These are phyloP conservation scores for Aspergillus ruber DNA, from an alignment of 2,329 filamentous ascomycete species.

Conservation along the genomic window DNA sequence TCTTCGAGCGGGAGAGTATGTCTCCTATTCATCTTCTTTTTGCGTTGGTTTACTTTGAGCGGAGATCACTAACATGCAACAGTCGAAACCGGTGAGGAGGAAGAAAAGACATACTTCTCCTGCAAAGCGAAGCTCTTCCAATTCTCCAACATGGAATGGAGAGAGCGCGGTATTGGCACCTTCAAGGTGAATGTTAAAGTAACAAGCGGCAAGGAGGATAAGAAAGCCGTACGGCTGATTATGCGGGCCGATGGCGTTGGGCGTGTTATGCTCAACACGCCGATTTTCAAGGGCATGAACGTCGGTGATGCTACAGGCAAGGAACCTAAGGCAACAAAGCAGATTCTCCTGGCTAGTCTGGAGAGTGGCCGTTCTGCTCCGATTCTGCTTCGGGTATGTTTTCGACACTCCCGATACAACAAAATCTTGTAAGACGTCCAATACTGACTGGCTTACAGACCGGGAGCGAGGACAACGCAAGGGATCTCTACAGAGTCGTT, in stretches of 20 bases:
- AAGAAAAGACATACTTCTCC: conserved; percentile 67
- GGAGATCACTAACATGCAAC: conserved; percentile 2
- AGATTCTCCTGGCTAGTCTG: conserved; percentile 57
- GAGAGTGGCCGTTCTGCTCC: conserved; percentile 49
- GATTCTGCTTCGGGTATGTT: conserved; percentile 52
- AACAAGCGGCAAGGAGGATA: conserved; percentile 48
- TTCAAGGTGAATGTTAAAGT: conserved; percentile 75
- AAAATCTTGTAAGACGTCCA: background rate
- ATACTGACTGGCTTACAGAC: conserved; percentile 18
- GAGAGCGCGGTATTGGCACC: conserved; percentile 77
- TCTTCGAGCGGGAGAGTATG: conserved; percentile 60
- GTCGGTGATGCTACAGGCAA: conserved; percentile 60
- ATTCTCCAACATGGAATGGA: conserved; percentile 72
- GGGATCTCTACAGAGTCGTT: conserved; percentile 43
- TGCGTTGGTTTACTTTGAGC: background rate
- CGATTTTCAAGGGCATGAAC: conserved; percentile 69
- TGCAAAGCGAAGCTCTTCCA: conserved; percentile 80
- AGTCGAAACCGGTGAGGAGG: conserved; percentile 85
- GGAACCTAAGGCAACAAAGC: conserved; percentile 62
- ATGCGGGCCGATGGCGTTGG: conserved; percentile 89
- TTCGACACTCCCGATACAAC: conserved; percentile 1
- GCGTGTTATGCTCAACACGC: conserved; percentile 78
- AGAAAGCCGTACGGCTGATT: conserved; percentile 61
- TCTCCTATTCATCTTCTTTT: conserved; percentile 6
- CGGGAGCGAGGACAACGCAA: conserved; percentile 40